Conservation (phyloP, 2,329 filamentous ascomycete genomes). For the Penicillium sp. region DNA sequence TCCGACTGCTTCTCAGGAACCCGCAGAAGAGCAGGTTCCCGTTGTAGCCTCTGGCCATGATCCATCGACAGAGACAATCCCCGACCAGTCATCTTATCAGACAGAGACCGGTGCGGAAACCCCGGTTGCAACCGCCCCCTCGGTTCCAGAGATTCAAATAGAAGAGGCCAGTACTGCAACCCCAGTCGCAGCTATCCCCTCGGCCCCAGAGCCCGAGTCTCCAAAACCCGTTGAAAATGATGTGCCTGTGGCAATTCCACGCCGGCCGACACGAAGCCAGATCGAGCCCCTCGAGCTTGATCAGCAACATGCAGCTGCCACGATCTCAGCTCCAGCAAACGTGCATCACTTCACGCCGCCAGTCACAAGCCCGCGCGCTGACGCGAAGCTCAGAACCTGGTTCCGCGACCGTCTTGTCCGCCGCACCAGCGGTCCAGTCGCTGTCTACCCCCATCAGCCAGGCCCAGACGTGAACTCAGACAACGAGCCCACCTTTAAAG, state of each 20-base stretch:
- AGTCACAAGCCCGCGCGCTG: slow-evolving; percentile 27
- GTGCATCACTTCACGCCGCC: slow-evolving; percentile 19
- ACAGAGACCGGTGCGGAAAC: slow-evolving; percentile 3
- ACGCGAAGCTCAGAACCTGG: slow-evolving; percentile 38
- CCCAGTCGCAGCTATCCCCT: slow-evolving; percentile 1
- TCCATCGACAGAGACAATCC: neutral
- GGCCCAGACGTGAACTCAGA: slow-evolving; percentile 21
- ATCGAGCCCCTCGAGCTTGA: neutral
- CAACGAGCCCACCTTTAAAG: slow-evolving; percentile 20
- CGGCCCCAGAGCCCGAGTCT: neutral
- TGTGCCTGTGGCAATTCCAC: neutral
- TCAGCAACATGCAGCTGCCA: slow-evolving; percentile 15
- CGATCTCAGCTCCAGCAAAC: neutral
- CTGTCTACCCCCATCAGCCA: slow-evolving; percentile 25
- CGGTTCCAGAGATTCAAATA: too few relatives aligned
- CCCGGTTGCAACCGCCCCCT: neutral
- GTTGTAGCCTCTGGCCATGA: neutral
- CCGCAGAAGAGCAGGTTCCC: neutral
- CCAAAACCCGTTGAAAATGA: slow-evolving; percentile 3
- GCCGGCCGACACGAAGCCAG: neutral
- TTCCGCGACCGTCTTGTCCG: slow-evolving; percentile 33
- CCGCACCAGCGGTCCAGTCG: slow-evolving; percentile 28
- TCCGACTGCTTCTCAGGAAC: neutral
- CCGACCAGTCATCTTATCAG: neutral
- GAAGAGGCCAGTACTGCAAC: neutral